phyloP scores from a whole-genome alignment of 2,329 filamentous ascomycete genomes.

The Mycosphaerelloides madeirae region DNA sequence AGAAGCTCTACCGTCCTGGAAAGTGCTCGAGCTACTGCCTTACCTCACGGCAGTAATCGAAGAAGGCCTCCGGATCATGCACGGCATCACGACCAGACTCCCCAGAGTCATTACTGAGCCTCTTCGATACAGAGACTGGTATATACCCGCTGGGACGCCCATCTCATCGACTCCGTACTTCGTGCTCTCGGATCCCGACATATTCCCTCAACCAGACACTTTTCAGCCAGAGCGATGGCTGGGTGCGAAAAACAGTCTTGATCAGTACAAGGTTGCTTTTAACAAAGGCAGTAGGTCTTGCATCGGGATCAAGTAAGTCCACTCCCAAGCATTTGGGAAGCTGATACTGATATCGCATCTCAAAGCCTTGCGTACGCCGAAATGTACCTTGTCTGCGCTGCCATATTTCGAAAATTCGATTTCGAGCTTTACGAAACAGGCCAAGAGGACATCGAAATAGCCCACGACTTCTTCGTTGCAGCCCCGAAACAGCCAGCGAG shows the following conservation, averaged over 20 bases:
- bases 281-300: slow-evolving; percentile 6
- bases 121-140: slow-evolving; percentile 11
- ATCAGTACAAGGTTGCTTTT: slow-evolving; percentile 8
- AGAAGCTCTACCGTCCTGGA: slow-evolving; percentile 3
- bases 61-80: slow-evolving; percentile 22
- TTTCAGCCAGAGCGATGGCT: slow-evolving; percentile 47
- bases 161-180: slow-evolving; percentile 26
- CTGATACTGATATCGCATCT: too few relatives aligned
- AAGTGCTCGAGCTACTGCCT: slow-evolving; percentile 15
- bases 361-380: slow-evolving; percentile 8
- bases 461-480: slow-evolving; percentile 13
- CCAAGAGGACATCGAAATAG: slow-evolving; percentile 9
- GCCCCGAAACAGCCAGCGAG: neutral
- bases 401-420: slow-evolving; percentile 6
- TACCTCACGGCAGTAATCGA: slow-evolving; percentile 20
- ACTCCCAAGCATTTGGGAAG: too few relatives aligned
- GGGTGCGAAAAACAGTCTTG: neutral
- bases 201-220: slow-evolving; percentile 31
- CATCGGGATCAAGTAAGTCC: slow-evolving; percentile 10
- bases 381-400: slow-evolving; percentile 9
- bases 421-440: slow-evolving; percentile 11
- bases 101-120: slow-evolving; percentile 21
- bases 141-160: slow-evolving; percentile 20
- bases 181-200: slow-evolving; percentile 28
- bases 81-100: slow-evolving; percentile 17